These are phyloP conservation scores for Solioccasus polychromus DNA, from an alignment of 768 basidiomycete species.

Conservation along the genomic window DNA sequence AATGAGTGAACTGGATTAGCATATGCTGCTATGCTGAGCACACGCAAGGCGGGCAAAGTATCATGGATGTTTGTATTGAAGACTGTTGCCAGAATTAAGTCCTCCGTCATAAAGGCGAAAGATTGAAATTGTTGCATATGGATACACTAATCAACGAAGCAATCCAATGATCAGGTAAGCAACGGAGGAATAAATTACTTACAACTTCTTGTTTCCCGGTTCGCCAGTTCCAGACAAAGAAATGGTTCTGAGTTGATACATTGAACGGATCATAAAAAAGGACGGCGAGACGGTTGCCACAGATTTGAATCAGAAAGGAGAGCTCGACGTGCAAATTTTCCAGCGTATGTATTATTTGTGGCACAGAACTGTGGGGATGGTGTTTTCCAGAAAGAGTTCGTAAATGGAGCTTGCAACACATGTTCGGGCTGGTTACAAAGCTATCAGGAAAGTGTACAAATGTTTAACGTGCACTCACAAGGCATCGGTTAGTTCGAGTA, in stretches of 20 bases:
- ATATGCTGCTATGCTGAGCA: slow-evolving; percentile 18
- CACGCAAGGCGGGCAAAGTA: slow-evolving; percentile 14
- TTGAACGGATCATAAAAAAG: slow-evolving; percentile 19
- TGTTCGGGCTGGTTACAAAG: slow-evolving; percentile 13
- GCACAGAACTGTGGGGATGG: slow-evolving; percentile 21
- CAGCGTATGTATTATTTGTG: slow-evolving; percentile 14
- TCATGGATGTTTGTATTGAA: slow-evolving; percentile 1
- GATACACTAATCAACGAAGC: slow-evolving; percentile 17
- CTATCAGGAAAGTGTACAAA: neutral
- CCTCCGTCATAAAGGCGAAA: slow-evolving; percentile 35
- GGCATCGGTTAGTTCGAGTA: slow-evolving; percentile 22
- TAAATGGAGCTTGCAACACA: slow-evolving; percentile 25
- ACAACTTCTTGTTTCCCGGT: slow-evolving; percentile 29
- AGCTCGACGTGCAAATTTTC: slow-evolving; percentile 1
- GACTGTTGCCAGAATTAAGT: slow-evolving; percentile 23
- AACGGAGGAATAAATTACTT: slow-evolving; percentile 6
- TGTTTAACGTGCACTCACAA: slow-evolving; percentile 14
- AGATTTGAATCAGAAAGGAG: slow-evolving; percentile 31
- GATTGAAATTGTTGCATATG: slow-evolving; percentile 23
- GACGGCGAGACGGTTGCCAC: slow-evolving; percentile 29
- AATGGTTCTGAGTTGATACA: slow-evolving; percentile 4
- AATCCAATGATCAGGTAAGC: neutral
- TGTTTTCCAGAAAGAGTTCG: slow-evolving; percentile 29
- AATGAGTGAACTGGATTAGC: slow-evolving; percentile 2
- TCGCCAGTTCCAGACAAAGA: slow-evolving; percentile 37